Conservation (phyloP, 1,139 yeast genomes). For the Pichia sp. region DNA sequence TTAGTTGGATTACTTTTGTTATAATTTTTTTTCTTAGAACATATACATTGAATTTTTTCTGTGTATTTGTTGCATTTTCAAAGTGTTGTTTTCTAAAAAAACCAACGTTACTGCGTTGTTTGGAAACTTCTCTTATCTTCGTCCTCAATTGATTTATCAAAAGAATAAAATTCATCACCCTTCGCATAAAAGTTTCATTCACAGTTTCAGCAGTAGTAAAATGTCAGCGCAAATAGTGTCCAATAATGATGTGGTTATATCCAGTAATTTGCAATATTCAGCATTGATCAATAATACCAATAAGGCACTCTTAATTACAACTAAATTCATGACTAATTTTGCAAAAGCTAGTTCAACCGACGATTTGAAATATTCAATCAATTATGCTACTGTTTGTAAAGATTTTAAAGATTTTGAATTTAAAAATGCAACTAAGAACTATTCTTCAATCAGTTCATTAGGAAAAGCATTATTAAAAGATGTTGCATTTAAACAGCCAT, state of each 20-base stretch:
- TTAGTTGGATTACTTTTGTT: too few species aligned
- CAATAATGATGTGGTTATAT: slow-evolving; percentile 21
- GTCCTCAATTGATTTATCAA: too few species aligned
- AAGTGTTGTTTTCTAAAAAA: slow-evolving; percentile 2
- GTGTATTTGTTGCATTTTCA: background rate
- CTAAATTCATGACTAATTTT: slow-evolving; percentile 63
- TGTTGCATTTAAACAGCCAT: slow-evolving; percentile 22
- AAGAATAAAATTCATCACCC: too few species aligned
- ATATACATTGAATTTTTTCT: too few species aligned
- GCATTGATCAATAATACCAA: slow-evolving; percentile 14
- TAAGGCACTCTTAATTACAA: slow-evolving; percentile 16
- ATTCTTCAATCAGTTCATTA: slow-evolving; percentile 48
- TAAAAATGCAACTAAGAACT: slow-evolving; percentile 40
- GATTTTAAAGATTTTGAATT: slow-evolving; percentile 51
- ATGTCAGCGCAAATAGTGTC: background rate
- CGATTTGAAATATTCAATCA: slow-evolving; percentile 72
- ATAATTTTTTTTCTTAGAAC: too few species aligned
- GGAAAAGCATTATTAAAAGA: slow-evolving; percentile 49
- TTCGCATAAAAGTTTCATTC: too few species aligned
- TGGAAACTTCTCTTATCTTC: background rate
- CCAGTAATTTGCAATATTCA: slow-evolving; percentile 18
- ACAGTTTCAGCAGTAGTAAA: too few species aligned
- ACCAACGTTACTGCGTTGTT: background rate
- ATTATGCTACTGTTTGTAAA: slow-evolving; percentile 78
- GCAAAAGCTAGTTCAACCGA: slow-evolving; percentile 67